Evolutionary conservation across 176 grass and related monocot genomes (phyloP).

Genomic region (Carex pumila): DNA sequence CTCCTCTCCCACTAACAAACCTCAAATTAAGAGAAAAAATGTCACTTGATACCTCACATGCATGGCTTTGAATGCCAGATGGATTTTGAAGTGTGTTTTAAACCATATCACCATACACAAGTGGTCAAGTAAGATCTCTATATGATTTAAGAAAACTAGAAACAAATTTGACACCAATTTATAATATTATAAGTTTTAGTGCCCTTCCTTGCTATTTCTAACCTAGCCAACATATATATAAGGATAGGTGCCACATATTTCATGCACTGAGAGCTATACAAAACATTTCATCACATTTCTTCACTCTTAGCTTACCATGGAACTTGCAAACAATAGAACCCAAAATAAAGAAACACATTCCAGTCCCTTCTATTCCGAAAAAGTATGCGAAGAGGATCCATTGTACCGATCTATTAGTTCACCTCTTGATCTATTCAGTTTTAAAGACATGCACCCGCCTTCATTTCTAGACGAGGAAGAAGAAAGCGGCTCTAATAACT

Average conservation of each 20-base stretch:
- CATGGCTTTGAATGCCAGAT: constrained; percentile 52
- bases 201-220: constrained; percentile 15
- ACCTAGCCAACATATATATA: background rate
- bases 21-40: background rate
- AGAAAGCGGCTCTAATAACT: constrained; percentile 13
- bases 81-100: constrained; percentile 22
- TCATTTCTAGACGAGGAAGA: constrained; percentile 21
- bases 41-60: constrained; percentile 28
- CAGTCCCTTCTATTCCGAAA: constrained; percentile 22
- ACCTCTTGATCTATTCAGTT: constrained; percentile 56
- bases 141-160: background rate
- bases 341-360: constrained; percentile 17
- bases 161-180: background rate
- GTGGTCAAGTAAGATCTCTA: background rate
- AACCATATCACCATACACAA: background rate
- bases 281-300: background rate
- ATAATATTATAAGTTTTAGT: background rate
- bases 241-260: background rate
- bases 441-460: constrained; percentile 12
- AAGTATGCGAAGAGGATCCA: background rate
- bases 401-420: constrained; percentile 18
- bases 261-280: background rate
- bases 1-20: constrained; percentile 7
- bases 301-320: constrained; percentile 20
- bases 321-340: constrained; percentile 44